Evolutionary conservation across 495 filamentous ascomycete genomes (phyloP).

Genomic region (Tricharina praecox): DNA sequence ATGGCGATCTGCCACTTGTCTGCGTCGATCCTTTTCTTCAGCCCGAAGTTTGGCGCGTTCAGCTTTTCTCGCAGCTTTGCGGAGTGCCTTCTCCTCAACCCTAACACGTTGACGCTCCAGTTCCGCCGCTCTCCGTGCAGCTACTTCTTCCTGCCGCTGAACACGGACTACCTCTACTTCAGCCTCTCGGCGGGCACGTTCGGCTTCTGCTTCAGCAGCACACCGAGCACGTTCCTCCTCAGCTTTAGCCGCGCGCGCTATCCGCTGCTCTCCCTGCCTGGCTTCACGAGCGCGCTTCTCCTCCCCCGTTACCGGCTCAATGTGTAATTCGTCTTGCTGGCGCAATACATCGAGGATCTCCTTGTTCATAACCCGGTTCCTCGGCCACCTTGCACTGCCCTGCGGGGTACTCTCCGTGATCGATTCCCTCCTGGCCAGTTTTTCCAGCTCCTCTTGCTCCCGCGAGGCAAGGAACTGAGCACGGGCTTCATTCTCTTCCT

Average conservation of each 20-base stretch:
- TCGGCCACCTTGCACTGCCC: too few species aligned
- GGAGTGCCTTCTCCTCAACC: not conserved
- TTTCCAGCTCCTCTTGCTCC: not conserved
- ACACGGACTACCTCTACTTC: not conserved
- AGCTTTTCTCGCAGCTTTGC: not conserved
- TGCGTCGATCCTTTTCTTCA: not conserved
- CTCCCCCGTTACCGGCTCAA: not conserved
- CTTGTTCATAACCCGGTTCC: not conserved
- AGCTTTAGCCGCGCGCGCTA: not conserved
- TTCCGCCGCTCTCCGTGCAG: not conserved
- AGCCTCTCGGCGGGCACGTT: not conserved
- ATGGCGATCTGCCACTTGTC: not conserved
- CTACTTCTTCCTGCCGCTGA: not conserved
- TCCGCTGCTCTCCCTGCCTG: not conserved
- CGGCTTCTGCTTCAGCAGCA: not conserved
- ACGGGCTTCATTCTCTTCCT: conserved; percentile 2
- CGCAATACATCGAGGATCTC: not conserved
- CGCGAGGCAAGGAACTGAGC: not conserved
- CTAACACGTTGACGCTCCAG: not conserved
- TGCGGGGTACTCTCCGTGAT: not conserved
- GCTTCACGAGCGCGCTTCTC: not conserved
- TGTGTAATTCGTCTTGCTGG: not conserved
- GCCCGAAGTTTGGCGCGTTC: not conserved
- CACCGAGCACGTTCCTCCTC: not conserved
- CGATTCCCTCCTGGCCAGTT: too few species aligned